Percentiles rank a stretch among this genome's conserved stretches.
Evolutionary conservation across 768 basidiomycete genomes (phyloP).

Genomic region (Rubroboletus pulcherrimus): DNA sequence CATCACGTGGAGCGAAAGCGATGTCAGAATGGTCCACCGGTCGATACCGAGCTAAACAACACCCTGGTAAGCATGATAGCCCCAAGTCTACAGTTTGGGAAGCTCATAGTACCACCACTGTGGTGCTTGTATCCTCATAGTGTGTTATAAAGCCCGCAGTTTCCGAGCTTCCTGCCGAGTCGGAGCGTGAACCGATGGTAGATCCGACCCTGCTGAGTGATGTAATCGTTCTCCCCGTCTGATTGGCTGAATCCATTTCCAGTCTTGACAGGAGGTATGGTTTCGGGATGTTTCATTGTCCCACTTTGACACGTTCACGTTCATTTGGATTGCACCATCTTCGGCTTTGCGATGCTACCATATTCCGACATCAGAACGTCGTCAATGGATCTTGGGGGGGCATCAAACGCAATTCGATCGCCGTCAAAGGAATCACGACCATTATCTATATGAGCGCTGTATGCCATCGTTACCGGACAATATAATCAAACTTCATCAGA

Average conservation of each 20-base stretch:
- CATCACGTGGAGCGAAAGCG: neutral
- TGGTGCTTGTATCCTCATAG: too few species aligned
- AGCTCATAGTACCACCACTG: neutral
- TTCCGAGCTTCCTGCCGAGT: neutral
- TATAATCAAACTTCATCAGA: neutral
- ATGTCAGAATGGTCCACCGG: neutral
- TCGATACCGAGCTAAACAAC: neutral
- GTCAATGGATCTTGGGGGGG: neutral
- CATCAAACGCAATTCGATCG: neutral
- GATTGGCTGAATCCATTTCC: constrained; percentile 4
- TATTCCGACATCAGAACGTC: neutral
- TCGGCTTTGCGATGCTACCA: neutral
- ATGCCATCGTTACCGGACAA: neutral
- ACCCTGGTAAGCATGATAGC: neutral
- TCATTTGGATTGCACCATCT: neutral
- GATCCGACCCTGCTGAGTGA: neutral
- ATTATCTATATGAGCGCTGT: neutral
- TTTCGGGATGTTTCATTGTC: constrained; percentile 3
- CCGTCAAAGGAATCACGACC: neutral
- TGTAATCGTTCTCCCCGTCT: neutral
- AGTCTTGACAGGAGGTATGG: neutral
- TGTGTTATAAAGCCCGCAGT: neutral
- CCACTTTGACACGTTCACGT: constrained; percentile 10
- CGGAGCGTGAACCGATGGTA: constrained; percentile 6
- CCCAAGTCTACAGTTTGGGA: neutral